Evolutionary conservation across 495 filamentous ascomycete genomes (phyloP).

Genomic region (Durotheca rogersii): DNA sequence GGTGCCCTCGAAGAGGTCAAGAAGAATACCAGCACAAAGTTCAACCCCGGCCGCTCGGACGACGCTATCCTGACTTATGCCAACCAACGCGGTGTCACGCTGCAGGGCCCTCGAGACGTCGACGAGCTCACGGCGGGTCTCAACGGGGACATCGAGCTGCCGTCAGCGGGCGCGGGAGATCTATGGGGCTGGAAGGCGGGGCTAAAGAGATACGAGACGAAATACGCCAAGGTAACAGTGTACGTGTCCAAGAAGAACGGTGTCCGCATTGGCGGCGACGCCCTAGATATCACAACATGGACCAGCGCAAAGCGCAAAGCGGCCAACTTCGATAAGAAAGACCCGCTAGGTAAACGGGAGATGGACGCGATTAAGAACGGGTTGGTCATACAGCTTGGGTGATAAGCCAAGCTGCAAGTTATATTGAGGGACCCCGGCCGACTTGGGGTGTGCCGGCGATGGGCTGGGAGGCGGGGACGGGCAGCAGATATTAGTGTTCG

Average conservation of each 20-base stretch:
- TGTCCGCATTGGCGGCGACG: slow-evolving; percentile 38
- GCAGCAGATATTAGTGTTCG: no score
- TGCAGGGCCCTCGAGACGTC: slow-evolving; percentile 33
- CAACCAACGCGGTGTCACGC: slow-evolving; percentile 30
- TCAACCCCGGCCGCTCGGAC: slow-evolving; percentile 23
- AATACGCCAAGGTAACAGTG: background rate
- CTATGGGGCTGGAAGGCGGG: slow-evolving; percentile 28
- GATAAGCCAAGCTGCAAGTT: no score
- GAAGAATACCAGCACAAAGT: slow-evolving; percentile 6
- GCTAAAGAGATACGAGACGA: slow-evolving; percentile 17
- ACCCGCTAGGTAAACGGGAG: slow-evolving; percentile 32
- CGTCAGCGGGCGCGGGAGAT: slow-evolving; percentile 25
- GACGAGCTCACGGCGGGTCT: slow-evolving; percentile 25
- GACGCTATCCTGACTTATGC: slow-evolving; percentile 33
- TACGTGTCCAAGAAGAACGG: background rate
- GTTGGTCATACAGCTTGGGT: slow-evolving; percentile 22
- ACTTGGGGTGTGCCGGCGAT: no score
- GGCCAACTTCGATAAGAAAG: slow-evolving; percentile 29
- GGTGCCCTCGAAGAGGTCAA: slow-evolving; percentile 3
- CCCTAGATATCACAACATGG: slow-evolving; percentile 40
- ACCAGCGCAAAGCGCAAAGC: slow-evolving; percentile 32
- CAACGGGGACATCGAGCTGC: slow-evolving; percentile 23
- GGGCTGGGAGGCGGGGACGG: no score
- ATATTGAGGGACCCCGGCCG: no score
- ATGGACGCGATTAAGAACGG: slow-evolving; percentile 37